Conservation (phyloP, 805 yeast genomes). For the Wickerhamiella azymoides region DNA sequence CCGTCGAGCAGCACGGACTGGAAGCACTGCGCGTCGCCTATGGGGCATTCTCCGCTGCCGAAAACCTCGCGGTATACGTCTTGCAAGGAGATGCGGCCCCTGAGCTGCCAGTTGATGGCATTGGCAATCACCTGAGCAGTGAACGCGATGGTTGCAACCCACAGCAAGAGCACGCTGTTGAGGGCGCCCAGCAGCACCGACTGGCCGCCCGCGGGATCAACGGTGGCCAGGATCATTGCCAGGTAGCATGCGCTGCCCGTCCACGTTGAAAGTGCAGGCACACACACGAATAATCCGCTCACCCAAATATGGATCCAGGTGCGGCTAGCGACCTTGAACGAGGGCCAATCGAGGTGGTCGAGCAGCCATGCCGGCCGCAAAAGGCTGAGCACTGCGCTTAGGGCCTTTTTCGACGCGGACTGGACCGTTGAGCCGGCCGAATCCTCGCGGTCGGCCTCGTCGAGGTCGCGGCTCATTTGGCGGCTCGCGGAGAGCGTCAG, state of each 20-base stretch:
- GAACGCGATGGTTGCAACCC: conserved; percentile 12
- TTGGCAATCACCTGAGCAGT: conserved; percentile 16
- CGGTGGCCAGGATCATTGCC: conserved; percentile 17
- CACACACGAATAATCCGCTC: conserved; percentile 14
- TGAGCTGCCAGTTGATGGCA: conserved; percentile 19
- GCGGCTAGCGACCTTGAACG: conserved; percentile 16
- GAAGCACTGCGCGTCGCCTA: conserved; percentile 14
- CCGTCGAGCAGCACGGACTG: conserved; percentile 16
- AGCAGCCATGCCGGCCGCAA: conserved; percentile 13
- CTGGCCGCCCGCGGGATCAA: conserved; percentile 20
- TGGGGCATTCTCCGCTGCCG: conserved; percentile 16
- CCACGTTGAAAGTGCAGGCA: conserved; percentile 15
- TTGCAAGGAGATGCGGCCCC: no score
- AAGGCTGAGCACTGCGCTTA: background rate
- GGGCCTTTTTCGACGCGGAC: background rate
- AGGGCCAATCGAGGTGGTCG: conserved; percentile 18
- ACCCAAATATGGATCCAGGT: conserved; percentile 22
- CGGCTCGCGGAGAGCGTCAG: background rate
- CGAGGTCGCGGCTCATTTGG: conserved; percentile 1
- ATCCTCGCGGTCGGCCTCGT: background rate
- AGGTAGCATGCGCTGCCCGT: conserved; percentile 21
- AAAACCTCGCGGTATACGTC: no score
- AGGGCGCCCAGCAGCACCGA: conserved; percentile 16
- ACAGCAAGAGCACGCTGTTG: conserved; percentile 11
- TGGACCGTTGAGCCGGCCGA: background rate